Evolutionary conservation across 257 asterid genomes (phyloP).

Genomic region (Gentiana macrophylla): DNA sequence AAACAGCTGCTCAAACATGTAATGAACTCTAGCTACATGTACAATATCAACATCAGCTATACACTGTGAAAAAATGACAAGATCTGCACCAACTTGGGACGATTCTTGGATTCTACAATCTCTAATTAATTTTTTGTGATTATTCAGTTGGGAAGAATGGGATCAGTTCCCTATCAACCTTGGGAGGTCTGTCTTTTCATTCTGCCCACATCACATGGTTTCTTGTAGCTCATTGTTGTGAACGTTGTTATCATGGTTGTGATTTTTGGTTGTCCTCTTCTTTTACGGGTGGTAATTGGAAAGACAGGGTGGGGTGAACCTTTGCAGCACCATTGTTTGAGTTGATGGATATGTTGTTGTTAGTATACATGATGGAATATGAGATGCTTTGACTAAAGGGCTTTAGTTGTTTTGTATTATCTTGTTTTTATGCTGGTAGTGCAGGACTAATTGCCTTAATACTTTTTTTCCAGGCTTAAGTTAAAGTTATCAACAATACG

Average conservation of each 20-base stretch:
- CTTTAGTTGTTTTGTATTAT: neutral
- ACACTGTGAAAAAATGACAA: too few relatives aligned
- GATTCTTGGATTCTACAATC: too few relatives aligned
- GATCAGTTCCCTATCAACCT: constrained; percentile 33
- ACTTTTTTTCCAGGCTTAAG: constrained; percentile 46
- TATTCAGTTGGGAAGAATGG: constrained; percentile 30
- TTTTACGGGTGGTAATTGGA: neutral
- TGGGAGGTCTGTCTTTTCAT: constrained; percentile 44
- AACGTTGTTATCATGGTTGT: neutral
- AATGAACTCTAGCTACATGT: too few relatives aligned
- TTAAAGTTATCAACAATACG: constrained; percentile 54
- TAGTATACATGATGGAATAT: too few relatives aligned
- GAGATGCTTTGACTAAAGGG: neutral
- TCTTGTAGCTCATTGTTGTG: neutral
- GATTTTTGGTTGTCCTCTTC: neutral
- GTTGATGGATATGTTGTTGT: neutral
- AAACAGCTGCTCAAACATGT: too few relatives aligned
- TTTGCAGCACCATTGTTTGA: neutral
- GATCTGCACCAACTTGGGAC: too few relatives aligned
- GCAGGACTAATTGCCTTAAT: neutral
- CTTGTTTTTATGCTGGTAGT: neutral
- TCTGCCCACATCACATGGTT: neutral
- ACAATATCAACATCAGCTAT: too few relatives aligned
- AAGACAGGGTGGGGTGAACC: neutral
- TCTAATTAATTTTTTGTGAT: too few relatives aligned